Evolutionary conservation across 805 yeast species (phyloP), one percentile per base, ranked within the genome.

Genomic region (Candida sonorensis): DNA sequence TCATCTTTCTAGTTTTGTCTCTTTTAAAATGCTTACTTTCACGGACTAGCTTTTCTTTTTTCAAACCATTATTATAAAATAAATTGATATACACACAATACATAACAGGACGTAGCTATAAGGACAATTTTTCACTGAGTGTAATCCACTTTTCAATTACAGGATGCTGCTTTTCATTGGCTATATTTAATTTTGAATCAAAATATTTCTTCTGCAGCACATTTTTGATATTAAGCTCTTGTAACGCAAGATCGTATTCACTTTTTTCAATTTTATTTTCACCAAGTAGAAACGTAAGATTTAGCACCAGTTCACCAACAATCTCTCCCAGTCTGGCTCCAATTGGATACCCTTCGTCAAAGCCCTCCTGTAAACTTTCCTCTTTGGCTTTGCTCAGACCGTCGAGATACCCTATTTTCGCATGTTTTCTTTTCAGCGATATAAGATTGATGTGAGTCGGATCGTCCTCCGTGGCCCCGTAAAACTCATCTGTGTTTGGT

Each of bases 371-470:
- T 16, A 86, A 59, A 25, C 79, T 72, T 7, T 57, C 55, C 42
- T 83, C 94, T 45, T 84, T 79, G 4, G 85, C 73, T 11, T 53
- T 57, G 1, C 84, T 64, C 5, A 88, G 49, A 0, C 97, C 97
- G 38, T 81, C 95, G 4, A 85, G 56, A 44, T 84, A 88, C 0
- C 97, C 97, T 40, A 80, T 80, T 41, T 82, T 83, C 7, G 65
- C 66, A 50, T 88, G 96, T 8, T 65, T 67, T 19, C 88, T 58
- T 44, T 72, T 60, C 29, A 80, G 44, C 8, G 69, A 68, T 7
- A 61, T 30, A 10, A 48, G 34, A 5, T 54, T 52, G 1, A 47
- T 40, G 35, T 44, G 48, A 22, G 49, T 38, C 3, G 59, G 49
- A 10, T 38, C 43, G 11, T 31, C 30, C 7, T 47, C 50, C 11